Evolutionary conservation across 768 basidiomycete species (phyloP), one percentile per base, ranked within the genome.

Genomic region (Pleurotus giganteus): DNA sequence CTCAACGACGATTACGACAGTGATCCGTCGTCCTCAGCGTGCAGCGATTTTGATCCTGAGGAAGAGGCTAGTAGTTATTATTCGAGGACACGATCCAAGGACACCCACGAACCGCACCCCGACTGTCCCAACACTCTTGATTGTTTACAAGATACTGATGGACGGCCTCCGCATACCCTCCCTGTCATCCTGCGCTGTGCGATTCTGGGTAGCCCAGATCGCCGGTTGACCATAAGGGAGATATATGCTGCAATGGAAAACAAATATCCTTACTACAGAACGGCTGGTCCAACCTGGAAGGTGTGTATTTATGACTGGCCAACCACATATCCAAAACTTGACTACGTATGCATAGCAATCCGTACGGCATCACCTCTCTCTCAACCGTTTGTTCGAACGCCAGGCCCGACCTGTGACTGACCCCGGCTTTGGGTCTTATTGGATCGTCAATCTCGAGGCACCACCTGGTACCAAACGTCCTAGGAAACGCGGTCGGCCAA

Each of bases 231-330:
- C 11, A 91, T 92, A 61, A 79, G 89, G 45, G 89, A 91, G 63
- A 91, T 92, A 55, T 92, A 92, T 61, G 87, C 86, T 8, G 85
- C 88, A 15, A 92, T 92, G 88, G 90, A 92, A 72, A 78, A 79
- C 28, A 92, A 92, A 69, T 92, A 91, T 63, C 79, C 82, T 8
- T 92, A 89, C 63, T 92, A 90, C 69, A 84, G 79, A 67, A 85
- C 83, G 13, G 88, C 90, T 34, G 90, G 90, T 29, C 80, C 85
- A 26, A 90, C 89, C 11, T 92, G 90, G 90, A 92, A 92, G 82
- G 90, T 89, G 64, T 54, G 71, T 60, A 29, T 41, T 36, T 54
- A 17, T 46, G 32, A 46, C 46, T 39, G 49, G 36, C 4, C 7
- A 57, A 55, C 55, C 45, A 39, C 57, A 55, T 59, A 29, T 56